phyloP scores from a whole-genome alignment of 768 basidiomycete species.

The Tylopilus balloui region DNA sequence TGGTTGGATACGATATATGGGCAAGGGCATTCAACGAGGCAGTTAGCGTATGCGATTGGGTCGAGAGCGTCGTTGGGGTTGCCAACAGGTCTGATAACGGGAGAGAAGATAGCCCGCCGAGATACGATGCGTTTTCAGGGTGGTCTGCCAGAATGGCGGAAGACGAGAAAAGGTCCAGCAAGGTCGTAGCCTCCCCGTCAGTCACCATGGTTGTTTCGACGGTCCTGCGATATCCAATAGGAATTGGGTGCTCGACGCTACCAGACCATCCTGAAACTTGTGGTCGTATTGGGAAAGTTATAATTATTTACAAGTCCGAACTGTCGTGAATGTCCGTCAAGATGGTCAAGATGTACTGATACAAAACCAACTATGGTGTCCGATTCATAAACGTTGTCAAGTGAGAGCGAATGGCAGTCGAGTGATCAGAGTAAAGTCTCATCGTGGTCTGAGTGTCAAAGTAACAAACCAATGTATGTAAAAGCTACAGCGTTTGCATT shows the following conservation, averaged over 20 bases:
- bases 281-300: no score
- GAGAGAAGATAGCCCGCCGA: constrained; percentile 60
- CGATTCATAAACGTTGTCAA: not conserved
- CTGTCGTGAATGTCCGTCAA: not conserved
- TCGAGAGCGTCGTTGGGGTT: constrained; percentile 73
- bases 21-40: constrained; percentile 87
- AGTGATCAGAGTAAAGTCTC: constrained; percentile 1
- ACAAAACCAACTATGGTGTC: constrained; percentile 10
- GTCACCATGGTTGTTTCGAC: constrained; percentile 18
- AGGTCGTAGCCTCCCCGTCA: constrained; percentile 20
- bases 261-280: not conserved
- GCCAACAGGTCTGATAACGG: constrained; percentile 63
- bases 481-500: constrained; percentile 18
- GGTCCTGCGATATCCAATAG: not conserved
- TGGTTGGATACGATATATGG: constrained; percentile 87
- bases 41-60: constrained; percentile 82
- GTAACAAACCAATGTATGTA: constrained; percentile 4
- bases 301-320: not conserved
- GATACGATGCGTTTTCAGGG: constrained; percentile 44
- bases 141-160: constrained; percentile 11
- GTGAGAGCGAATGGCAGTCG: not conserved
- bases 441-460: not conserved
- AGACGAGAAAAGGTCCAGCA: constrained; percentile 27
- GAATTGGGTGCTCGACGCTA: no score
- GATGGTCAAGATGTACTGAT: constrained; percentile 5